These are phyloP conservation scores for Cystobasidium sp. DNA, from an alignment of 1,284 basidiomycete species.

Conservation along the genomic window DNA sequence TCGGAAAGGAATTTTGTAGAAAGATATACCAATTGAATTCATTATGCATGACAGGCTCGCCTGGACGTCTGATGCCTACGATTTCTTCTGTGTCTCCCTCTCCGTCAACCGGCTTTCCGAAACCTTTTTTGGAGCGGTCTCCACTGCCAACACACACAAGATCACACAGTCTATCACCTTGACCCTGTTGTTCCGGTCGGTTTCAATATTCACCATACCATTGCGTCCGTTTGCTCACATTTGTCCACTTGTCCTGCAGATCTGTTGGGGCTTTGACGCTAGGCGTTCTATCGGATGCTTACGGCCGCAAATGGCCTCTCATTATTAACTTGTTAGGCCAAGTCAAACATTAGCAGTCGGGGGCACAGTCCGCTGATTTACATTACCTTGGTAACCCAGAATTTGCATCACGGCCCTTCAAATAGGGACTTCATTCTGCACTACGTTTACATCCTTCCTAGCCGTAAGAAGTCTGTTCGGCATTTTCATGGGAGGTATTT, in stretches of 20 bases:
- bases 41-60: conserved; percentile 64
- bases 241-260: conserved; percentile 54
- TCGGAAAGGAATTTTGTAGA: too few relatives aligned
- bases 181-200: conserved; percentile 87
- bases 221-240: background rate
- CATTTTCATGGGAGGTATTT: conserved; percentile 74
- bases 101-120: conserved; percentile 62
- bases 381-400: too few relatives aligned
- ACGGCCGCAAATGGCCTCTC: conserved; percentile 90
- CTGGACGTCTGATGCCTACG: conserved; percentile 64
- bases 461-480: conserved; percentile 64
- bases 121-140: conserved; percentile 21
- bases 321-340: conserved; percentile 65
- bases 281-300: conserved; percentile 55
- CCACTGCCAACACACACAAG: conserved; percentile 13
- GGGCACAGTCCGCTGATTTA: too few relatives aligned
- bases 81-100: conserved; percentile 83
- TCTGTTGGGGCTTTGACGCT: conserved; percentile 85
- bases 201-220: too few relatives aligned
- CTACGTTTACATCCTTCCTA: conserved; percentile 61
- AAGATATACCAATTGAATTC: too few relatives aligned
- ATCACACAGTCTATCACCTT: conserved; percentile 71
- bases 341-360: conserved; percentile 48
- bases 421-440: conserved; percentile 66
- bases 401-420: conserved; percentile 74